phyloP scores from a whole-genome alignment of 305 asterid species.

The Fraxinus angustifolia region DNA sequence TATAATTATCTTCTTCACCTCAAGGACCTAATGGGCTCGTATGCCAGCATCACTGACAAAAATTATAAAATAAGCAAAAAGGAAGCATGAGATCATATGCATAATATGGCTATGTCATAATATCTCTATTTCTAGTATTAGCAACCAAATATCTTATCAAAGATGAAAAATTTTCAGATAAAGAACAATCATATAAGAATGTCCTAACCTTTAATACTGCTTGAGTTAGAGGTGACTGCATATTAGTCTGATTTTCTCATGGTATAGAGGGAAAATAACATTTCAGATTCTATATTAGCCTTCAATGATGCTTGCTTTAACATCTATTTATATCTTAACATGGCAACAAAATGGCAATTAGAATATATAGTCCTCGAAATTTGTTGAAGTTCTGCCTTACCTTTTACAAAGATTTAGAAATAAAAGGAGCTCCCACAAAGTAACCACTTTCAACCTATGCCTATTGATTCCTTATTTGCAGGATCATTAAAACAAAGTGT shows the following conservation, averaged over 20 bases:
- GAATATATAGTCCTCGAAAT: neutral
- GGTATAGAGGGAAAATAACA: neutral
- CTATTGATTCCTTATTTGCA: neutral
- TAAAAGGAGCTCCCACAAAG: neutral
- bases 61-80: neutral
- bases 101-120: neutral
- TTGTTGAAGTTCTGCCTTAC: neutral
- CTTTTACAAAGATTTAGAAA: neutral
- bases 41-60: neutral
- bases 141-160: neutral
- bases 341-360: neutral
- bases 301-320: neutral
- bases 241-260: neutral
- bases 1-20: neutral
- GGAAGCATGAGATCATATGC: neutral
- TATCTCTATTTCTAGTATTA: neutral
- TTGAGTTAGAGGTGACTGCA: neutral
- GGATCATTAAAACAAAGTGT: neutral
- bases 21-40: neutral
- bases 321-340: neutral
- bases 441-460: neutral
- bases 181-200: neutral
- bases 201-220: neutral
- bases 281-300: neutral
- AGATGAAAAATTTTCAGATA: neutral